Conservation (phyloP, 1,284 basidiomycete species). For the Cryptococcus floricola region DNA sequence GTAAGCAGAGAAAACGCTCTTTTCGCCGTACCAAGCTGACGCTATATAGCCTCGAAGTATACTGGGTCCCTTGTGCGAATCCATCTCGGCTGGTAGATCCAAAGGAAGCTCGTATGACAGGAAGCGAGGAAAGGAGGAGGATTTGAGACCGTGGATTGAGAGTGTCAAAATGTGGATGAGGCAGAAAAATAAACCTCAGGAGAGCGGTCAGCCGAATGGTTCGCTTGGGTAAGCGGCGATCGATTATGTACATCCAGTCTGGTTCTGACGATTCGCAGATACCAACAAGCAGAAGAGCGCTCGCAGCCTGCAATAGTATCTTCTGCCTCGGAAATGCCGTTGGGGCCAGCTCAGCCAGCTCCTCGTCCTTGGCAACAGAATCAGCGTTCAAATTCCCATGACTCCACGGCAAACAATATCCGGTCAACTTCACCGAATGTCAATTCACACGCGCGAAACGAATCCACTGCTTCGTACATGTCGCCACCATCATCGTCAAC, state of each 20-base stretch:
- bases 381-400: no score
- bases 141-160: constrained; percentile 67
- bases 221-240: no score
- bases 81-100: constrained; percentile 4
- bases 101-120: constrained; percentile 3
- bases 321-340: constrained; percentile 19
- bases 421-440: not conserved
- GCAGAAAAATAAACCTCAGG: constrained; percentile 16
- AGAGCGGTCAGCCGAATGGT: no score
- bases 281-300: constrained; percentile 4
- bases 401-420: constrained; percentile 1
- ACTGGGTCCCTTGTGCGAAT: constrained; percentile 32
- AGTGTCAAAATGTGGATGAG: constrained; percentile 69
- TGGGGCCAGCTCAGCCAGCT: constrained; percentile 7
- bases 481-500: constrained; percentile 34
- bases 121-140: constrained; percentile 51
- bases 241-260: no score
- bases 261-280: constrained; percentile 8
- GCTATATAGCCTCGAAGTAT: constrained; percentile 33
- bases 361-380: not conserved
- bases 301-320: constrained; percentile 4
- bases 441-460: constrained; percentile 15
- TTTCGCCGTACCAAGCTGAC: not conserved
- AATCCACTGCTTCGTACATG: constrained; percentile 24
- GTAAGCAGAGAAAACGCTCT: constrained; percentile 26